phyloP scores from a whole-genome alignment of 1,139 yeast species.

The Protomyces inouyei region DNA sequence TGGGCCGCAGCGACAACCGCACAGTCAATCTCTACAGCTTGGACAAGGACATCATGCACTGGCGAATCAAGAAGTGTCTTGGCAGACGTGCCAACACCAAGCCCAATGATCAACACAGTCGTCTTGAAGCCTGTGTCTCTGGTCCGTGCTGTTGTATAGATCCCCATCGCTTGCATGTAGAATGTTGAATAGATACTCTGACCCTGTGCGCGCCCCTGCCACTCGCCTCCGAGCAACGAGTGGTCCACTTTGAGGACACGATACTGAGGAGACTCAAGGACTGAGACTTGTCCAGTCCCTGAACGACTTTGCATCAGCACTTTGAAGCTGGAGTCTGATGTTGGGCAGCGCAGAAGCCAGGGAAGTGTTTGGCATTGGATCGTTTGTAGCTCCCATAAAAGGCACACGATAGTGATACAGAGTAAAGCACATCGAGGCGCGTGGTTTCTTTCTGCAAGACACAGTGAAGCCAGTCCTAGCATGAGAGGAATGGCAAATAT shows the following conservation, averaged over 20 bases:
- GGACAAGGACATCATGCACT: neutral
- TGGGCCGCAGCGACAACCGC: conserved; percentile 7
- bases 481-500: neutral
- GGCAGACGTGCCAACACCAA: conserved; percentile 19
- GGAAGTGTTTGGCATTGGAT: neutral
- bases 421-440: neutral
- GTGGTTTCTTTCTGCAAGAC: neutral
- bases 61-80: conserved; percentile 6
- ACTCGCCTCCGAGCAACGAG: conserved; percentile 21
- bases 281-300: conserved; percentile 12
- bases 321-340: neutral
- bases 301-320: conserved; percentile 4
- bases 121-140: neutral
- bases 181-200: conserved; percentile 19
- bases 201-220: conserved; percentile 1
- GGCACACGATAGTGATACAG: neutral
- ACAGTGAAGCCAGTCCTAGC: neutral
- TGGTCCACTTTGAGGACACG: conserved; percentile 16
- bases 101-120: conserved; percentile 16
- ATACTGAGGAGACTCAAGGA: conserved; percentile 13
- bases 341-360: neutral
- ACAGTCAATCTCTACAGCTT: conserved; percentile 1
- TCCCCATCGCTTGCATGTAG: conserved; percentile 18
- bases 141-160: conserved; percentile 5
- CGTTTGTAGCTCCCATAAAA: neutral